phyloP scores from a whole-genome alignment of 352 stramenopile genomes.

The Phytopythium aichiense region DNA sequence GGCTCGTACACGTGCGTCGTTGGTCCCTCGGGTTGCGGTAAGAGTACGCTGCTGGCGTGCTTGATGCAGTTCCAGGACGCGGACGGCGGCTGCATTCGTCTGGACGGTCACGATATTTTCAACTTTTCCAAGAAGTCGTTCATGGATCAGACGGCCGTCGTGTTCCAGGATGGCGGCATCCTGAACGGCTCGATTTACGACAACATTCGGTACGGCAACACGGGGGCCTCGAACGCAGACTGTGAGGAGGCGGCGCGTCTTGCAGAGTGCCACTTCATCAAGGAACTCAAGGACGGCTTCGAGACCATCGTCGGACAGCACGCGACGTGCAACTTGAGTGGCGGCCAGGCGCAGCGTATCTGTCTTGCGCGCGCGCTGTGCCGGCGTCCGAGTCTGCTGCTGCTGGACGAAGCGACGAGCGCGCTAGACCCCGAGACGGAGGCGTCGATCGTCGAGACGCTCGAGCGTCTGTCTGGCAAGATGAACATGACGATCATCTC shows the following conservation, averaged over 20 bases:
- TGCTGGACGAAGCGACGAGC: slow-evolving; percentile 86
- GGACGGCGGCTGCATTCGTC: slow-evolving; percentile 71
- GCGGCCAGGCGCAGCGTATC: slow-evolving; percentile 83
- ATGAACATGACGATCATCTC: slow-evolving; percentile 90
- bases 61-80: slow-evolving; percentile 88
- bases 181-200: slow-evolving; percentile 87
- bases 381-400: slow-evolving; percentile 70
- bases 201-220: slow-evolving; percentile 86
- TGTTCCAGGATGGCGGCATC: slow-evolving; percentile 86
- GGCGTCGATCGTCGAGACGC: slow-evolving; percentile 76
- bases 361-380: slow-evolving; percentile 80
- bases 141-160: slow-evolving; percentile 83
- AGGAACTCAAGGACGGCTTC: slow-evolving; percentile 75
- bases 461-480: slow-evolving; percentile 75
- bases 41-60: slow-evolving; percentile 83
- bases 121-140: slow-evolving; percentile 87
- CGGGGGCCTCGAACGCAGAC: slow-evolving; percentile 61
- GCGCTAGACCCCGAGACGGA: slow-evolving; percentile 85
- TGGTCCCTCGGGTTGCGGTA: slow-evolving; percentile 79
- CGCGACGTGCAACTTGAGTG: slow-evolving; percentile 83
- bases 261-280: slow-evolving; percentile 84
- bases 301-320: slow-evolving; percentile 83
- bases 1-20: slow-evolving; percentile 86
- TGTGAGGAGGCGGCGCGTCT: slow-evolving; percentile 77
- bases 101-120: slow-evolving; percentile 82